Conservation (phyloP, 257 asterid species). For the Lavandula angustifolia region DNA sequence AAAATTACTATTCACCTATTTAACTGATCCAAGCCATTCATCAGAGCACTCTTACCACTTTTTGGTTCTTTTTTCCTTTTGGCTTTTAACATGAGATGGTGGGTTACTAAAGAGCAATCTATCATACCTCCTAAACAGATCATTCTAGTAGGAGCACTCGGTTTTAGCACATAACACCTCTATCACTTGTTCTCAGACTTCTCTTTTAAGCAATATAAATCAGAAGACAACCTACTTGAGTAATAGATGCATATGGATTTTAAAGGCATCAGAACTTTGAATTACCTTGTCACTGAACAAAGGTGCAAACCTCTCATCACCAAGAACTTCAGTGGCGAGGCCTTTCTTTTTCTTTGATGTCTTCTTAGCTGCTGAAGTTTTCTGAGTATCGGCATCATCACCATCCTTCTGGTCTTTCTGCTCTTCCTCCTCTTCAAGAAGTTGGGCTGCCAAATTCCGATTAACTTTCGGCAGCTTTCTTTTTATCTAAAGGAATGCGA, state of each 20-base stretch:
- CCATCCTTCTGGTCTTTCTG: conserved; percentile 48
- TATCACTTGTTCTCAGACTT: conserved; percentile 6
- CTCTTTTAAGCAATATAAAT: background rate
- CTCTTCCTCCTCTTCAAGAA: conserved; percentile 72
- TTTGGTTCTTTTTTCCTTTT: no score
- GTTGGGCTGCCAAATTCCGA: conserved; percentile 49
- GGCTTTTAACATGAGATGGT: background rate
- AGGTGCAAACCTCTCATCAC: conserved; percentile 66
- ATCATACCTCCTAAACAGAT: background rate
- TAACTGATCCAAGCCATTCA: background rate
- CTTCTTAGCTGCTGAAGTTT: conserved; percentile 59
- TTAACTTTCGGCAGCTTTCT: conserved; percentile 82
- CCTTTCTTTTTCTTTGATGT: conserved; percentile 76
- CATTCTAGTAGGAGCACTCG: conserved; percentile 13
- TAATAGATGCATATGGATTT: background rate
- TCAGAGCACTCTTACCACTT: background rate
- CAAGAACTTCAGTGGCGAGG: conserved; percentile 60
- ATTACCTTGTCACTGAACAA: conserved; percentile 73
- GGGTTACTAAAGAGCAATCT: background rate
- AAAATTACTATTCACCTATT: background rate
- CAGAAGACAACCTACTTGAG: background rate
- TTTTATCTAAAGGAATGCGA: conserved; percentile 51
- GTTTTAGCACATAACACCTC: background rate
- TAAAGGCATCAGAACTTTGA: background rate
- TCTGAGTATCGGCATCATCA: conserved; percentile 52